Conservation (phyloP, 2,329 filamentous ascomycete genomes). For the Fusarium sp. region DNA sequence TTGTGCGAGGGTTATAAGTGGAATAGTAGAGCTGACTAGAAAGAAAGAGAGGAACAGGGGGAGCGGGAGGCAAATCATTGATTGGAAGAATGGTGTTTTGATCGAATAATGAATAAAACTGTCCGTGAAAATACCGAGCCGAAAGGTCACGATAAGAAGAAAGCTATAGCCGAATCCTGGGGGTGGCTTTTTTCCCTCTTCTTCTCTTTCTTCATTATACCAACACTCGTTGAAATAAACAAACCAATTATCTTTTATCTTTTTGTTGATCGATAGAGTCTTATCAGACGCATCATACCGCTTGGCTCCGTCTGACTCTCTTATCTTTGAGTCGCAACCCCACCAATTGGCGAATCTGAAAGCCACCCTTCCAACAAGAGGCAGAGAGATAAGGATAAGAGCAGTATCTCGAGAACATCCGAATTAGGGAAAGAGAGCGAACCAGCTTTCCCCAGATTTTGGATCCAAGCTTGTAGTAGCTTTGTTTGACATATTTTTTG, state of each 20-base stretch:
- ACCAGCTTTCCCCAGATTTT: constrained; percentile 30
- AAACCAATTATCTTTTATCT: not conserved
- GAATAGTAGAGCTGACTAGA: not conserved
- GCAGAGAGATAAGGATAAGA: constrained; percentile 43
- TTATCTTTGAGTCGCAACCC: constrained; percentile 43
- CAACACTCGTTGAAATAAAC: constrained; percentile 26
- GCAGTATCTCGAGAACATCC: constrained; percentile 8
- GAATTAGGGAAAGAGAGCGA: constrained; percentile 13
- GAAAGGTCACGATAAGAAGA: constrained; percentile 29
- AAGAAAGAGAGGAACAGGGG: not conserved
- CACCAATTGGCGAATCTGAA: constrained; percentile 38
- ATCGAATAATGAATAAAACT: constrained; percentile 32
- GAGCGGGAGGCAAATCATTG: not conserved
- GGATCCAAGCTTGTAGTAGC: constrained; percentile 19
- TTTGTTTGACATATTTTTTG: constrained; percentile 9
- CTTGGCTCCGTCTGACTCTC: constrained; percentile 9
- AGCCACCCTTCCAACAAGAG: constrained; percentile 13
- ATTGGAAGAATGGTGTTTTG: constrained; percentile 27
- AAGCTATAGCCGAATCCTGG: constrained; percentile 22
- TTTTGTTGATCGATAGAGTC: constrained; percentile 19
- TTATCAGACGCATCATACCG: constrained; percentile 22
- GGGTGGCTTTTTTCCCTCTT: constrained; percentile 13
- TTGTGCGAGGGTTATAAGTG: constrained; percentile 3
- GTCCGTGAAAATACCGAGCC: constrained; percentile 21
- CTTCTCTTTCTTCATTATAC: not conserved